Percentiles rank a stretch among this genome's conserved stretches.
Conservation (phyloP, 345 rosid species). For the thale cress (Arabidopsis thaliana) region TAIR10.1 NC_003074.8:1853501-1854000, state of each 20-base stretch:
- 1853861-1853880: constrained; percentile 53
- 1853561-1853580: constrained; percentile 39
- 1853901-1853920: constrained; percentile 57
- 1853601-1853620: constrained; percentile 52
- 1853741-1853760: constrained; percentile 55
- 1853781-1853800: constrained; percentile 60
- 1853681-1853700: constrained; percentile 36
- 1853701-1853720: constrained; percentile 51
- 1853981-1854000: constrained; percentile 69
- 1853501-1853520: constrained; percentile 40
- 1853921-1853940: constrained; percentile 59
- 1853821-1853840: constrained; percentile 53
- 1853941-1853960: constrained; percentile 36
- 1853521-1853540: constrained; percentile 40
- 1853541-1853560: constrained; percentile 43
- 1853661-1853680: constrained; percentile 35
- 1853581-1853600: constrained; percentile 20
- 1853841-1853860: constrained; percentile 51
- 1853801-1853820: constrained; percentile 45
- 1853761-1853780: constrained; percentile 49
- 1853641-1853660: constrained; percentile 46
- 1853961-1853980: constrained; percentile 69
- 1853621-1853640: constrained; percentile 44
- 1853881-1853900: constrained; percentile 47
- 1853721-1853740: constrained; percentile 53